Evolutionary conservation across 2,329 filamentous ascomycete genomes (phyloP).

Genomic region (Didymella pomorum): DNA sequence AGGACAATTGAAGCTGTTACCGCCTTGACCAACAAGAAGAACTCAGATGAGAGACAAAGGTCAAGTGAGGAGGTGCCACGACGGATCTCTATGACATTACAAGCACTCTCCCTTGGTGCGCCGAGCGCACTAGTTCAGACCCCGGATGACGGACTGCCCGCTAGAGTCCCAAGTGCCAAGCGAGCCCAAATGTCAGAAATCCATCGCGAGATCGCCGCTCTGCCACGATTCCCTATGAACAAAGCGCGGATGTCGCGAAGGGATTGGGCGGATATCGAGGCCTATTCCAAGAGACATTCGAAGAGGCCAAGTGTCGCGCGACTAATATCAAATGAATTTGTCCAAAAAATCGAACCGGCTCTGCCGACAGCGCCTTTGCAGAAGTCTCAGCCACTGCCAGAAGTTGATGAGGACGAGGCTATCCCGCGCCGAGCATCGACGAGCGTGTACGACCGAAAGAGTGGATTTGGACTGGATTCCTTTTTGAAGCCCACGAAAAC

Average conservation of each 20-base stretch:
- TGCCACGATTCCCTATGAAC: conserved; percentile 41
- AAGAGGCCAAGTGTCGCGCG: conserved; percentile 33
- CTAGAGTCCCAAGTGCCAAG: conserved; percentile 25
- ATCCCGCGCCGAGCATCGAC: conserved; percentile 48
- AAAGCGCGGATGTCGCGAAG: conserved; percentile 45
- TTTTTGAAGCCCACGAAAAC: conserved; percentile 14
- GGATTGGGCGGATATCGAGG: conserved; percentile 47
- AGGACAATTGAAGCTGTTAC: conserved; percentile 21
- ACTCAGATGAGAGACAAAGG: conserved; percentile 27
- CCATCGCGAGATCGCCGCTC: conserved; percentile 40
- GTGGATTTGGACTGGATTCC: conserved; percentile 25
- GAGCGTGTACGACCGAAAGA: conserved; percentile 46
- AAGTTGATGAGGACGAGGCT: conserved; percentile 47
- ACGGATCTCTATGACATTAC: conserved; percentile 33
- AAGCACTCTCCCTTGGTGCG: conserved; percentile 32
- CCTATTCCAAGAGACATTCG: conserved; percentile 41
- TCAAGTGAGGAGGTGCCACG: conserved; percentile 39
- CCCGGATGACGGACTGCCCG: conserved; percentile 12
- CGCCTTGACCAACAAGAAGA: conserved; percentile 25
- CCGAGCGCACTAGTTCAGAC: conserved; percentile 17
- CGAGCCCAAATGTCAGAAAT: conserved; percentile 39
- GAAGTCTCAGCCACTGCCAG: conserved; percentile 40
- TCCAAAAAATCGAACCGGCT: conserved; percentile 16
- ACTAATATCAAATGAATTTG: conserved; percentile 27
- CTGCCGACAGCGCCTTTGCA: conserved; percentile 36